Conservation (phyloP, 805 yeast genomes). For the Candida loeiensis region DNA sequence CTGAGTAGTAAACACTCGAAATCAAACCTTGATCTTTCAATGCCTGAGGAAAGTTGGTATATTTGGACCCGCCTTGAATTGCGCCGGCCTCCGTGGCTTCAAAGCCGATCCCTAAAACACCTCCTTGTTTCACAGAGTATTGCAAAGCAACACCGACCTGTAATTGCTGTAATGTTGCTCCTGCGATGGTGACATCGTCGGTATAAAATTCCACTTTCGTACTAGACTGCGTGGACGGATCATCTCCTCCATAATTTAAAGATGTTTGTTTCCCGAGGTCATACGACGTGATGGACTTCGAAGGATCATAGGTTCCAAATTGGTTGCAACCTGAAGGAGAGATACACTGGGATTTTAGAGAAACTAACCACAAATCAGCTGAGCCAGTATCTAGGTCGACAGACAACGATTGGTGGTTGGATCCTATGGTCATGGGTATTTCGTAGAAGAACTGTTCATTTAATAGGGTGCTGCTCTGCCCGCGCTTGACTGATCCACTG, state of each 20-base stretch:
- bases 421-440: constrained; percentile 7
- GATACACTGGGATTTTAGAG: background rate
- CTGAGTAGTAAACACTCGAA: constrained; percentile 14
- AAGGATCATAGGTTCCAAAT: constrained; percentile 10
- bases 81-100: background rate
- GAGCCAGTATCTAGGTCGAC: constrained; percentile 15
- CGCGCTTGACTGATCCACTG: too few species aligned
- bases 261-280: constrained; percentile 1
- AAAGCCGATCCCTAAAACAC: constrained; percentile 11
- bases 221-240: constrained; percentile 1
- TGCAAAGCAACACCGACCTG: constrained; percentile 8
- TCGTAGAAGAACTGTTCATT: background rate
- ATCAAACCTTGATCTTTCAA: constrained; percentile 27
- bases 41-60: constrained; percentile 18
- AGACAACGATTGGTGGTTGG: constrained; percentile 10
- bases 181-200: constrained; percentile 6
- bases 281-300: constrained; percentile 9
- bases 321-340: constrained; percentile 3
- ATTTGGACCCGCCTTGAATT: constrained; percentile 12
- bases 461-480: too few species aligned
- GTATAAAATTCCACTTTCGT: constrained; percentile 4
- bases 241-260: constrained; percentile 3
- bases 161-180: constrained; percentile 5
- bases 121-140: constrained; percentile 27
- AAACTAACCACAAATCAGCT: constrained; percentile 7